phyloP scores from a whole-genome alignment of 495 filamentous ascomycete genomes.

The Xylaria flabelliformis region DNA sequence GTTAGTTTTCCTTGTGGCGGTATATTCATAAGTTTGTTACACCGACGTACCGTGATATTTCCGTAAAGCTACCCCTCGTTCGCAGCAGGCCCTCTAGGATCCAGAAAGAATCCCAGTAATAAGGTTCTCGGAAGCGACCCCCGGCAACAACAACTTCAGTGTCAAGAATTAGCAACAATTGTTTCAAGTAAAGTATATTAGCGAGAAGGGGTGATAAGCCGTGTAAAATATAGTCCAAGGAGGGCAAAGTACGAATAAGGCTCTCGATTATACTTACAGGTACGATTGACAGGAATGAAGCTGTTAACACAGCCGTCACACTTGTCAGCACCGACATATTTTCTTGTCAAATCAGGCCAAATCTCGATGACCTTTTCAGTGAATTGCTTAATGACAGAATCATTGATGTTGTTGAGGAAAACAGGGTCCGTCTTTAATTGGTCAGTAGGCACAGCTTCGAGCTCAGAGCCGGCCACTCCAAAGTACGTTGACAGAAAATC shows the following conservation, averaged over 20 bases:
- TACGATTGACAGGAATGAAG: constrained; percentile 59
- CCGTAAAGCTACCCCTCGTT: constrained; percentile 54
- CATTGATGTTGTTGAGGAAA: constrained; percentile 52
- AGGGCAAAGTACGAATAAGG: not conserved
- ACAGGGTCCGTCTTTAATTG: constrained; percentile 49
- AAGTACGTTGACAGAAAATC: constrained; percentile 54
- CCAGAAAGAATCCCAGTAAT: constrained; percentile 63
- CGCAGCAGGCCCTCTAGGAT: constrained; percentile 57
- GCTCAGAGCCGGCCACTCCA: constrained; percentile 54
- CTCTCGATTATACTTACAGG: constrained; percentile 25
- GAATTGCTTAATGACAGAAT: constrained; percentile 54
- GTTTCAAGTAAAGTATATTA: not conserved
- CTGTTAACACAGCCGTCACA: constrained; percentile 54
- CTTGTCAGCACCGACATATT: constrained; percentile 48
- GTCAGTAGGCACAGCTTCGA: constrained; percentile 48
- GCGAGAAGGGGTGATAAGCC: not conserved
- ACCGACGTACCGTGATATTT: constrained; percentile 47
- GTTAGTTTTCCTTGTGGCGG: constrained; percentile 3
- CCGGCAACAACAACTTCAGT: constrained; percentile 54
- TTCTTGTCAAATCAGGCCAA: constrained; percentile 58
- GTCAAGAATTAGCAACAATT: not conserved
- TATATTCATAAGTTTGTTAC: not conserved
- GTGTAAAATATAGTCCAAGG: not conserved
- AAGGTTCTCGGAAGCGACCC: constrained; percentile 58
- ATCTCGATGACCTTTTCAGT: constrained; percentile 56